Percentiles rank a stretch among this genome's conserved stretches.
phyloP scores from a whole-genome alignment of 148 eudicot species.

The Amaranthus hypochondriacus region DNA sequence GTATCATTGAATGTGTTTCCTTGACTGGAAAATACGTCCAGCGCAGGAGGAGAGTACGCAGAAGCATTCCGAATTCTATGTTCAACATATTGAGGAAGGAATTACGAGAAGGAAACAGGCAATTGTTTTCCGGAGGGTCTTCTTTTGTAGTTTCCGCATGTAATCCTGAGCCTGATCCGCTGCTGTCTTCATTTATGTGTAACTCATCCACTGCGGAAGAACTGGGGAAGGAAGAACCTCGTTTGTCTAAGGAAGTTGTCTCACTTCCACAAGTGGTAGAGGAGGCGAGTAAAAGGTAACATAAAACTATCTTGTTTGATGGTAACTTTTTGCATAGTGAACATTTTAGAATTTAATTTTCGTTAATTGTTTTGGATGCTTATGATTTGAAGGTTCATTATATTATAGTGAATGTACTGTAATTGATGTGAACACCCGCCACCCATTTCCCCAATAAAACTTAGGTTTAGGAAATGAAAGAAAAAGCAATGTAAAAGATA shows the following conservation, averaged over 20 bases:
- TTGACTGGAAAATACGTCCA: constrained; percentile 73
- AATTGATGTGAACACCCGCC: not conserved
- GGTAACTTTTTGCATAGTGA: not conserved
- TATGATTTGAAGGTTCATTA: not conserved
- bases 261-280: constrained; percentile 29
- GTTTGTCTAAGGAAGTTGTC: constrained; percentile 32
- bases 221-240: constrained; percentile 33
- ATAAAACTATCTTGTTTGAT: not conserved
- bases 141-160: constrained; percentile 43
- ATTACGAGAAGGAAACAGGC: constrained; percentile 62
- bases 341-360: not conserved
- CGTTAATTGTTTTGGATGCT: not conserved
- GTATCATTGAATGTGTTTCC: constrained; percentile 27
- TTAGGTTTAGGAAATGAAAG: not conserved
- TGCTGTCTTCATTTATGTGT: constrained; percentile 72
- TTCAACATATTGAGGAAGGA: constrained; percentile 60
- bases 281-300: constrained; percentile 51
- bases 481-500: not conserved
- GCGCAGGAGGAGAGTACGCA: constrained; percentile 72
- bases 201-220: constrained; percentile 47
- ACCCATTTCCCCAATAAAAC: too few species aligned
- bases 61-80: constrained; percentile 55
- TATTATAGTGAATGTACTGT: not conserved
- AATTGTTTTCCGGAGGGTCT: constrained; percentile 63
- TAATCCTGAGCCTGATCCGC: constrained; percentile 69